These are phyloP conservation scores for Cyberlindnera sargentensis DNA, from an alignment of 805 yeast genomes.

Conservation along the genomic window DNA sequence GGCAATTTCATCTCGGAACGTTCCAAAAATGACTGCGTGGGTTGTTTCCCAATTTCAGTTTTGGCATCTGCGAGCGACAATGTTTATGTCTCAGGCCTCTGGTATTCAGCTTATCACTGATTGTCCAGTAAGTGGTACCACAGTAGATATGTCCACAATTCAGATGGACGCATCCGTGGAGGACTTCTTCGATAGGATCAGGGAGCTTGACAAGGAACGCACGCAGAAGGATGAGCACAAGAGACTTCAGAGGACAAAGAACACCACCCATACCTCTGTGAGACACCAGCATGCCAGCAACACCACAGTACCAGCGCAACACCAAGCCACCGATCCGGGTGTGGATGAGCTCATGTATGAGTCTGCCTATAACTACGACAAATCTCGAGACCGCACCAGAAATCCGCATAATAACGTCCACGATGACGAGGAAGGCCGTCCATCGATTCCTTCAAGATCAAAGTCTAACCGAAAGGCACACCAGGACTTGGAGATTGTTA, in stretches of 20 bases:
- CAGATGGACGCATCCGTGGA: conserved; percentile 7
- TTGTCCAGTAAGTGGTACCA: too few species aligned
- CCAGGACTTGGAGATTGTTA: conserved; percentile 15
- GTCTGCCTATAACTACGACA: conserved; percentile 47
- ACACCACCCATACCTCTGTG: not conserved
- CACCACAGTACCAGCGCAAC: conserved; percentile 26
- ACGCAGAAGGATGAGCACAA: conserved; percentile 5
- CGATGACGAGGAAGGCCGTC: not conserved
- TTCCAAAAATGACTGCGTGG: too few species aligned
- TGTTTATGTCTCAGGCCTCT: too few species aligned
- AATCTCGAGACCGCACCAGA: conserved; percentile 26
- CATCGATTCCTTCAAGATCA: not conserved
- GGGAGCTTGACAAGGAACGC: conserved; percentile 10
- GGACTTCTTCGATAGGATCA: conserved; percentile 11
- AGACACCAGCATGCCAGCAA: conserved; percentile 12
- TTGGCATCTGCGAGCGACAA: too few species aligned
- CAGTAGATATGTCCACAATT: conserved; percentile 1
- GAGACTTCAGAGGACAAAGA: not conserved
- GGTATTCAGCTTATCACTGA: too few species aligned
- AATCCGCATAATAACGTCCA: not conserved
- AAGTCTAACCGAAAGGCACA: conserved; percentile 6
- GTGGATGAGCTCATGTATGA: conserved; percentile 48
- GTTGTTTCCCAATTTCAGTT: too few species aligned
- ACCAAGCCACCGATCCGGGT: conserved; percentile 36
- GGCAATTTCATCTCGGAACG: too few species aligned